Conservation (phyloP, 768 basidiomycete genomes). For the Aureoboletus auriporus region DNA sequence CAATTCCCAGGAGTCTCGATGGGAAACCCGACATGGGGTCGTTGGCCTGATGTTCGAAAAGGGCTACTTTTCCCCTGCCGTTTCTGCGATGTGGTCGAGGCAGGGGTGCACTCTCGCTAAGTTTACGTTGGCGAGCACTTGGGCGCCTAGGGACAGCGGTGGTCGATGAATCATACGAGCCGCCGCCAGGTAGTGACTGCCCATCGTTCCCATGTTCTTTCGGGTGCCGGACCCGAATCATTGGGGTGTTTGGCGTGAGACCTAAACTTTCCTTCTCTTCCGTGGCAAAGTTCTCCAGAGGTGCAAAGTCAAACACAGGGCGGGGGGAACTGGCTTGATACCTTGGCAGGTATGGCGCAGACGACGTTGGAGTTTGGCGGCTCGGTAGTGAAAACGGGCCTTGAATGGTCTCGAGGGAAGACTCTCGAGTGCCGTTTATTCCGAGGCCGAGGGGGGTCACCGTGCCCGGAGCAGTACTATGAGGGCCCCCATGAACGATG, state of each 20-base stretch:
- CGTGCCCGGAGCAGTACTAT: not conserved
- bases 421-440: constrained; percentile 45
- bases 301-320: constrained; percentile 65
- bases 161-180: constrained; percentile 9
- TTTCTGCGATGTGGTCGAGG: constrained; percentile 59
- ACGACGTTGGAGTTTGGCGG: constrained; percentile 23
- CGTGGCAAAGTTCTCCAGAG: constrained; percentile 73
- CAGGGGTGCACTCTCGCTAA: constrained; percentile 75
- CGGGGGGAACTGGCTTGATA: constrained; percentile 61
- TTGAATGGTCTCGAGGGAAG: constrained; percentile 34
- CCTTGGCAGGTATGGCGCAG: constrained; percentile 53
- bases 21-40: constrained; percentile 49
- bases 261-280: constrained; percentile 67
- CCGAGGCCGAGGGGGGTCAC: constrained; percentile 30
- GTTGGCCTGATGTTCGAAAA: constrained; percentile 68
- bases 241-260: constrained; percentile 36
- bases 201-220: constrained; percentile 10
- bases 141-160: constrained; percentile 11
- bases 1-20: constrained; percentile 26
- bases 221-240: constrained; percentile 10
- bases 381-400: constrained; percentile 22
- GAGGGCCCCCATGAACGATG: constrained; percentile 2
- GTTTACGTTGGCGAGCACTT: constrained; percentile 71
- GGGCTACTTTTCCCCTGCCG: constrained; percentile 79
- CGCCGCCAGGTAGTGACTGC: not conserved